Conservation (phyloP, 495 filamentous ascomycete genomes). For the Xylaria acuta region DNA sequence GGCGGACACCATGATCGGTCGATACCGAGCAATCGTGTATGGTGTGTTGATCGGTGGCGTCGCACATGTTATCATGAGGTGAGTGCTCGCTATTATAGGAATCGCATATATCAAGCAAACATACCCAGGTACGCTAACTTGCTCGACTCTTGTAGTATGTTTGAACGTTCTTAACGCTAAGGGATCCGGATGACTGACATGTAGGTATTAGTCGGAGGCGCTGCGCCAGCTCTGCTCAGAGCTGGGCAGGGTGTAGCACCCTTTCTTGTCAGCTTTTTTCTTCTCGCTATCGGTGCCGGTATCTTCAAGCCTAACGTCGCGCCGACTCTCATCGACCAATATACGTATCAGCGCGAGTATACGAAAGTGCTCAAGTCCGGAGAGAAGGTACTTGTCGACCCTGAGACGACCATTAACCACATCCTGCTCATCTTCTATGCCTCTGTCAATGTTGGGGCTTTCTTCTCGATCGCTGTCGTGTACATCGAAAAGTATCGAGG, state of each 20-base stretch:
- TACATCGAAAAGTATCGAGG: conserved; percentile 69
- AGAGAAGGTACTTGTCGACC: conserved; percentile 75
- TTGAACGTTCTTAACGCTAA: background rate
- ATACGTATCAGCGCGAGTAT: conserved; percentile 51
- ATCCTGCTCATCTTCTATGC: conserved; percentile 70
- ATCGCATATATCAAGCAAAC: background rate
- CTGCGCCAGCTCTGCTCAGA: conserved; percentile 57
- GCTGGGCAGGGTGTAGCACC: conserved; percentile 52
- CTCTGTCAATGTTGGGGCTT: conserved; percentile 75
- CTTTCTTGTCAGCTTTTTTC: conserved; percentile 58
- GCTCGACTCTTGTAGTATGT: conserved; percentile 8
- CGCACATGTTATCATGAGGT: conserved; percentile 52
- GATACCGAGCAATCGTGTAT: conserved; percentile 59
- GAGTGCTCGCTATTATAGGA: background rate
- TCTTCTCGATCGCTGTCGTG: conserved; percentile 69
- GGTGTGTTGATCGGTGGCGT: conserved; percentile 61
- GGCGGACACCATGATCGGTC: conserved; percentile 54
- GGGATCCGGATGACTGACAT: background rate
- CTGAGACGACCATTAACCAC: conserved; percentile 70
- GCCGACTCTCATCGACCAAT: conserved; percentile 76
- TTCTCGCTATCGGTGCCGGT: conserved; percentile 62
- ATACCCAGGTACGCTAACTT: background rate
- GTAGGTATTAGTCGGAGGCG: conserved; percentile 53
- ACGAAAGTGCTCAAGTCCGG: conserved; percentile 67
- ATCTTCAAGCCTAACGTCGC: conserved; percentile 73